phyloP scores from a whole-genome alignment of 1,284 basidiomycete species.

The Fomitiporia mediterranea region DNA sequence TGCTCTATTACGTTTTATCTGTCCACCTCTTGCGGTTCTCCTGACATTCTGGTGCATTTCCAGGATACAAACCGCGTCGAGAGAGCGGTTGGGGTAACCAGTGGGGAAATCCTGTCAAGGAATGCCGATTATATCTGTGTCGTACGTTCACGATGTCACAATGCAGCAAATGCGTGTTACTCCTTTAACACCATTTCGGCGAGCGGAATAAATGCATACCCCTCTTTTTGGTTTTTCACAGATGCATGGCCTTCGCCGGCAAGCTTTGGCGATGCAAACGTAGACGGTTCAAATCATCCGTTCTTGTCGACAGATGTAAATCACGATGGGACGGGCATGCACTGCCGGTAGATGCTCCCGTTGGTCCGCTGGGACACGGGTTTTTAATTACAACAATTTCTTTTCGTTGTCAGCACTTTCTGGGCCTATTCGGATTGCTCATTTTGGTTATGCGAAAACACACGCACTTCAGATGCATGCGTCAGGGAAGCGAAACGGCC shows the following conservation, averaged over 20 bases:
- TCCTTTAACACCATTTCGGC: not conserved
- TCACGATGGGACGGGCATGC: not conserved
- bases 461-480: not conserved
- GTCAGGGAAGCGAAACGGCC: not conserved
- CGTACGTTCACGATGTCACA: not conserved
- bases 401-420: not conserved
- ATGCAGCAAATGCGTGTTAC: not conserved
- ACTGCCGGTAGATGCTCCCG: not conserved
- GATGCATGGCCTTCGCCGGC: conserved; percentile 2
- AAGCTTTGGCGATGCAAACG: conserved; percentile 1
- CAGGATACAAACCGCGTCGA: not conserved
- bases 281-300: not conserved
- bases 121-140: too few species aligned
- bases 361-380: not conserved
- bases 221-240: not conserved
- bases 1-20: too few species aligned
- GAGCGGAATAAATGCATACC: not conserved
- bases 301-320: not conserved
- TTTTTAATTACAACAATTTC: not conserved
- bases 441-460: conserved; percentile 1
- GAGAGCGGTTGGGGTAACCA: not conserved
- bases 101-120: not conserved
- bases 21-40: too few species aligned
- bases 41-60: too few species aligned
- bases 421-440: not conserved